Evolutionary conservation across 306 rosid genomes (phyloP), one percentile per base, ranked within the genome.

Genomic region (Fragaria ananassa): DNA sequence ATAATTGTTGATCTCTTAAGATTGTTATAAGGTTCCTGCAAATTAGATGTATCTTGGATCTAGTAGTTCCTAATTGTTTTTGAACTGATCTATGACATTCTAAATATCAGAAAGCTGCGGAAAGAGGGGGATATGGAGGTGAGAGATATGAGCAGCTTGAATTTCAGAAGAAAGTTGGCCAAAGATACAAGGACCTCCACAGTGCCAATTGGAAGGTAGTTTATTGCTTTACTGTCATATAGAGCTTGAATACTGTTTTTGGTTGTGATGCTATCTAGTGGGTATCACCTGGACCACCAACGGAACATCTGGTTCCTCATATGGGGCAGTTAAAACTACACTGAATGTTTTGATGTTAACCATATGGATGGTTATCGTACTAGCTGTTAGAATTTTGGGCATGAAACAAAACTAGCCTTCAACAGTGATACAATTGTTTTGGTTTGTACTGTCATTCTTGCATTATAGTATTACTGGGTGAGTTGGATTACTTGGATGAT

Each of bases 61-160:
- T 13, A 0, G 68, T 64, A 39, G 56, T 25, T 49, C 31, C 51
- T 9, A 34, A n/a, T 45, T 21, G 67, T 67, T 13, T 47, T 25
- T 49, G 17, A 75, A 69, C 46, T 41, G 68, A 27, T 5, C 15
- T 64, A 47, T 61, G n/a, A n/a, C 44, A 14, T 61, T 51, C 17
- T 39, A 7, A 39, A 42, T 76, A 6, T 84, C 90, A 95, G 98
- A 90, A 87, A 87, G 99, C 99, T 65, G 81, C 96, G 2, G 92
- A 92, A 75, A 89, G 99, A 87, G 97, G 93, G 76, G 97, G 94
- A 21, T 92, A 95, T 74, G 99, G 99, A 75, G 86, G 78, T 82
- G 99, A 95, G 89, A 87, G 97, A 83, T 95, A 95, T 80, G 99
- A 95, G 86, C 89, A 92, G 82, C 88, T 92, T 47, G 90, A 86